phyloP scores from a whole-genome alignment of 352 stramenopile genomes.

The Pilasporangium apinafurcum region DNA sequence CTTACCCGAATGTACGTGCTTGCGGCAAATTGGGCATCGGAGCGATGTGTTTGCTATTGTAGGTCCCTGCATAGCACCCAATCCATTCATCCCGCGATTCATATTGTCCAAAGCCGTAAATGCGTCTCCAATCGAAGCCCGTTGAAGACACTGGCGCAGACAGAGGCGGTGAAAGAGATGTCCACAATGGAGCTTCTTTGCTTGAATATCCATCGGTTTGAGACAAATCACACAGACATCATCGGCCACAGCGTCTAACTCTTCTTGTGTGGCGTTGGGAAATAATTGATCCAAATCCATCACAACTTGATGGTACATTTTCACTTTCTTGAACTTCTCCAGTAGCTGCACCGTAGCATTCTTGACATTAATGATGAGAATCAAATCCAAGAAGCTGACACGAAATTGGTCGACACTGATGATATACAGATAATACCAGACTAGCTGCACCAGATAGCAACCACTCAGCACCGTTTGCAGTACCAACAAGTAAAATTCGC shows the following conservation, averaged over 20 bases:
- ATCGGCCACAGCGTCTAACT: slow-evolving; percentile 50
- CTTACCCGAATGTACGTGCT: slow-evolving; percentile 46
- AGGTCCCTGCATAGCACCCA: slow-evolving; percentile 6
- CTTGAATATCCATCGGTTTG: slow-evolving; percentile 56
- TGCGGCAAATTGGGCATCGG: slow-evolving; percentile 58
- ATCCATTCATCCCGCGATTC: slow-evolving; percentile 22
- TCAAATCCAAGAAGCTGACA: slow-evolving; percentile 72
- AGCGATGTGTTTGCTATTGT: slow-evolving; percentile 17
- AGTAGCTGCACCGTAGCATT: slow-evolving; percentile 60
- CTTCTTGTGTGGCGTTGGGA: slow-evolving; percentile 38
- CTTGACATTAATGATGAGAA: slow-evolving; percentile 79
- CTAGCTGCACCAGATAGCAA: slow-evolving; percentile 58
- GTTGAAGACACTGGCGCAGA: slow-evolving; percentile 71
- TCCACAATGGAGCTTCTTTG: slow-evolving; percentile 68
- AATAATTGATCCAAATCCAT: slow-evolving; percentile 64
- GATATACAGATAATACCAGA: slow-evolving; percentile 78
- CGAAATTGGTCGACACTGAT: slow-evolving; percentile 77
- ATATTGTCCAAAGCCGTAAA: slow-evolving; percentile 29
- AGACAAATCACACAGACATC: slow-evolving; percentile 82
- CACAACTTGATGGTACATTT: slow-evolving; percentile 66
- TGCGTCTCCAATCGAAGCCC: slow-evolving; percentile 48
- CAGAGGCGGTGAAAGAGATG: slow-evolving; percentile 73
- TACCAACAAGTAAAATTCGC: slow-evolving; percentile 56
- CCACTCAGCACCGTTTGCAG: slow-evolving; percentile 57
- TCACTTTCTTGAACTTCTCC: slow-evolving; percentile 61